Evolutionary conservation across 371 early-diverging fungal genomes (phyloP), one percentile per base, ranked within the genome.

Genomic region (Mortierella polycephala): DNA sequence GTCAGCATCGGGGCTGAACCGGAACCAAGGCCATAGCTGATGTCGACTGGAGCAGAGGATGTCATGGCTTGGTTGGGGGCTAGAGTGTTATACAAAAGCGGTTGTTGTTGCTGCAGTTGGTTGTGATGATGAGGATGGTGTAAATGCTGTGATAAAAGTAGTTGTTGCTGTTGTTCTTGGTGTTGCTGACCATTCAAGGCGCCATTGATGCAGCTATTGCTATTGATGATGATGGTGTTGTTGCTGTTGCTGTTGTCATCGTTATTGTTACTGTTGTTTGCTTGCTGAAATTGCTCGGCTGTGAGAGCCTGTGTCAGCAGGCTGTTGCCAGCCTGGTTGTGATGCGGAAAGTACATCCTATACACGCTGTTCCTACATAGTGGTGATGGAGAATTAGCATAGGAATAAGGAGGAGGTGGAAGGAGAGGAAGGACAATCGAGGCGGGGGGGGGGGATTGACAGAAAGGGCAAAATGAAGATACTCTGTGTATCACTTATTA

Each of bases 221-320:
- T 52, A 58, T 0, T 50, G 68, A 1, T 64, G 65, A 8, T 62
- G 77, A 0, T 69, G 64, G 8, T 55, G 62, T 45, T 58, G 62
- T 16, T 62, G 49, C 37, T 45, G 60, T 9, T 67, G 67, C 12
- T 64, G 63, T 1, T 57, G 49, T 11, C 51, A 52, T 11, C 55
- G 62, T 18, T 70, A 66, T 3, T 65, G 66, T 13, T 64, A 64
- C 20, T 60, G 68, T 20, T 57, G 69, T 16, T 62, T 58, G 39
- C 62, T 47, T n/a, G 52, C 42, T 76, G 71, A 40, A 41, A 18
- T 47, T 76, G 71, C 49, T 72, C 72, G 2, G 77, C 62, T 11
- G 68, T 54, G 40, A 77, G 53, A 2, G 77, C 69, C 53, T 69
- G 68, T 1, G 72, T 77, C 41, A 77, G 56, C 65, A 77, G 67